Conservation (phyloP, 1,139 yeast species). For the Schizosaccharomyces versatilis region DNA sequence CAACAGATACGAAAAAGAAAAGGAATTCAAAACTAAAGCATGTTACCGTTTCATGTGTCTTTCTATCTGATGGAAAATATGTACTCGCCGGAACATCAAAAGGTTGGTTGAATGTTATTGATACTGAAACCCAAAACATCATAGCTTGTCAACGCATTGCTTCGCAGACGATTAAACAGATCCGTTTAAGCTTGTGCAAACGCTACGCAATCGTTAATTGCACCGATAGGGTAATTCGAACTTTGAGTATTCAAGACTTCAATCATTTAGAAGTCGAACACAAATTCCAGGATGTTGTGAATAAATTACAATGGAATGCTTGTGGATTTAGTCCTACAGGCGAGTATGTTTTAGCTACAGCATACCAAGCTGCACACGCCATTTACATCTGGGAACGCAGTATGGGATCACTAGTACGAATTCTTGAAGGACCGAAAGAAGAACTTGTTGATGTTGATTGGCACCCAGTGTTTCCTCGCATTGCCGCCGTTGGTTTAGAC, state of each 20-base stretch:
- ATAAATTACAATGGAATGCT: slow-evolving; percentile 72
- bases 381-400: slow-evolving; percentile 84
- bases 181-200: slow-evolving; percentile 32
- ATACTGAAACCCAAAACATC: slow-evolving; percentile 16
- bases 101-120: slow-evolving; percentile 43
- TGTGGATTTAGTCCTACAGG: slow-evolving; percentile 53
- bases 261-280: slow-evolving; percentile 40
- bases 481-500: slow-evolving; percentile 77
- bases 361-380: slow-evolving; percentile 72
- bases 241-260: slow-evolving; percentile 30
- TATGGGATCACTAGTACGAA: slow-evolving; percentile 69
- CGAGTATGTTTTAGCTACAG: slow-evolving; percentile 71
- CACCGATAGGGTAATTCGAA: slow-evolving; percentile 57
- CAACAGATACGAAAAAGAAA: slow-evolving; percentile 1
- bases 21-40: slow-evolving; percentile 15
- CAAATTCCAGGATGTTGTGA: slow-evolving; percentile 77
- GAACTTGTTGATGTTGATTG: slow-evolving; percentile 55
- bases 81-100: slow-evolving; percentile 57
- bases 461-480: slow-evolving; percentile 54
- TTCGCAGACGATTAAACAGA: slow-evolving; percentile 48
- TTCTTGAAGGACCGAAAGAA: slow-evolving; percentile 81
- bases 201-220: slow-evolving; percentile 37
- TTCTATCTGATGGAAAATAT: slow-evolving; percentile 30
- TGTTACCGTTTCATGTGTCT: slow-evolving; percentile 19
- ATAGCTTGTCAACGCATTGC: slow-evolving; percentile 36